These are phyloP conservation scores for Fragaria iinumae DNA, from an alignment of 306 rosid species.

Conservation along the genomic window DNA sequence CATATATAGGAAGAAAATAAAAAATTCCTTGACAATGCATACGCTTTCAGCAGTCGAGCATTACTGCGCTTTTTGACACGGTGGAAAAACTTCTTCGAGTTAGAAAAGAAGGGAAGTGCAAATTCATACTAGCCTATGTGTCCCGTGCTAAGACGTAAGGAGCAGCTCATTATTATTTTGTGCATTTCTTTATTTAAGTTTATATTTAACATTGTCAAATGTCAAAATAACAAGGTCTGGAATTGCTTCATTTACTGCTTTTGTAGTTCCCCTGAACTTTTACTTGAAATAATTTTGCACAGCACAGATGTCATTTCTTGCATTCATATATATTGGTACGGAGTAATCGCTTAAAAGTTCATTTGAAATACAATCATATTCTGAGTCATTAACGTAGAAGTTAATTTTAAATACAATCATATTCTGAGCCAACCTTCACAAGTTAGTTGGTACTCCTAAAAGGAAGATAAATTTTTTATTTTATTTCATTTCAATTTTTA, in stretches of 20 bases:
- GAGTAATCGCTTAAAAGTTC: background rate
- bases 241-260: conserved; percentile 21
- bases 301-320: conserved; percentile 12
- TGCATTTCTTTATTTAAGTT: background rate
- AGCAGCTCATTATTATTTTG: conserved; percentile 13
- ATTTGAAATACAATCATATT: background rate
- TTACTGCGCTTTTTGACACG: conserved; percentile 66
- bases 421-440: background rate
- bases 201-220: background rate
- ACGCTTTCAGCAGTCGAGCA: conserved; percentile 90
- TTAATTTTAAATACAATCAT: background rate
- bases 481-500: background rate
- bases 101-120: conserved; percentile 58
- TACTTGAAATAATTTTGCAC: conserved; percentile 2
- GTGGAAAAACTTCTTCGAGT: conserved; percentile 63
- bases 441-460: background rate
- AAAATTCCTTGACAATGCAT: conserved; percentile 56
- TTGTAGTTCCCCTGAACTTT: conserved; percentile 4
- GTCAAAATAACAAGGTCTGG: background rate
- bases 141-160: conserved; percentile 77
- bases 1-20: background rate
- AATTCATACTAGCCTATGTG: conserved; percentile 86
- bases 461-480: background rate
- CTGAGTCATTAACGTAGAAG: background rate
- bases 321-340: background rate